Evolutionary conservation across 352 stramenopile species (phyloP).

Genomic region (Phytophthora tubulina): DNA sequence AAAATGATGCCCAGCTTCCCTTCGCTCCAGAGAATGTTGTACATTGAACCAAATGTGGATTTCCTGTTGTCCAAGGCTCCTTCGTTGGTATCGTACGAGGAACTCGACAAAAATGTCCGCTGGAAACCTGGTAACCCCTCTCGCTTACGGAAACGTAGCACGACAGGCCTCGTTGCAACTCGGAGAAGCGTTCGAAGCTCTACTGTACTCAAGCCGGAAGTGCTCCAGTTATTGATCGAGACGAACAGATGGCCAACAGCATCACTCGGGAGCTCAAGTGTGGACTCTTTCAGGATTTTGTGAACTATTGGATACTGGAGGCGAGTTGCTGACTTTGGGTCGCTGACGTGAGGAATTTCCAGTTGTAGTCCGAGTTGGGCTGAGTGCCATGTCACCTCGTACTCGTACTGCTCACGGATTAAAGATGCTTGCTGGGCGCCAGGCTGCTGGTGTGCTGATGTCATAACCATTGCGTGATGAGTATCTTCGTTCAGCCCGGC

Average conservation of each 20-base stretch:
- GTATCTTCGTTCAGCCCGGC: constrained; percentile 14
- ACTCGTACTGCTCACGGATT: constrained; percentile 30
- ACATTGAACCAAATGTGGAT: constrained; percentile 26
- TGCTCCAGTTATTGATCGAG: constrained; percentile 47
- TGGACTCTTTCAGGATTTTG: constrained; percentile 44
- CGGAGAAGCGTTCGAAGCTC: constrained; percentile 47
- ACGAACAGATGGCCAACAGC: constrained; percentile 51
- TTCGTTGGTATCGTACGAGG: constrained; percentile 22
- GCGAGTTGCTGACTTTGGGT: neutral
- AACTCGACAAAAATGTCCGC: constrained; percentile 32
- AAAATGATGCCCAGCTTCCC: constrained; percentile 57
- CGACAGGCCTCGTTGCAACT: constrained; percentile 44
- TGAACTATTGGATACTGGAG: constrained; percentile 39
- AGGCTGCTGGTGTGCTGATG: constrained; percentile 13
- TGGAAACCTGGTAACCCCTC: constrained; percentile 24
- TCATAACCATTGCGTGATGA: constrained; percentile 12
- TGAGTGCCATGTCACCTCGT: constrained; percentile 43
- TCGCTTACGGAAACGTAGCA: constrained; percentile 47
- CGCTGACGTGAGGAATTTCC: constrained; percentile 25
- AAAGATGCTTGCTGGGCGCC: constrained; percentile 11
- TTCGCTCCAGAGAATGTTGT: constrained; percentile 55
- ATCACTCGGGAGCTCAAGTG: constrained; percentile 43
- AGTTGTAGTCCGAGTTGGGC: constrained; percentile 41
- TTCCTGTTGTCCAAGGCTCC: neutral
- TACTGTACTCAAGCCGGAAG: constrained; percentile 29